Conservation (phyloP, 805 yeast species). For the Yarrowia bubula region DNA sequence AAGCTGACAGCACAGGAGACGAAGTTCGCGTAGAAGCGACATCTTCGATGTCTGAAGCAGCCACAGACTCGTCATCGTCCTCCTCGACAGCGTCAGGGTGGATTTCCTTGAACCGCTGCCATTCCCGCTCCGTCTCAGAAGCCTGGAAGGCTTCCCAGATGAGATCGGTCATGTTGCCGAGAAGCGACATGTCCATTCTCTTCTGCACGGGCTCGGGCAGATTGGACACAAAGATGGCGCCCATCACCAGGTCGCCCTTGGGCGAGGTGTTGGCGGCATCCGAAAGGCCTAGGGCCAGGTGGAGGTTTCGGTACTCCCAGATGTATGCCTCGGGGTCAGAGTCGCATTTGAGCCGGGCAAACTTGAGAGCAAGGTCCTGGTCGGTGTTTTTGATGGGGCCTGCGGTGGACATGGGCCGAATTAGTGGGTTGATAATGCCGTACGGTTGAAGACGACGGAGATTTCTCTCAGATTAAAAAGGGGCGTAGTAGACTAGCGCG, state of each 20-base stretch:
- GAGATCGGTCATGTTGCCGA: constrained; percentile 27
- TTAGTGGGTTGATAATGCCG: neutral
- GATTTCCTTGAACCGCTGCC: constrained; percentile 21
- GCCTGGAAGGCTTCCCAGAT: constrained; percentile 28
- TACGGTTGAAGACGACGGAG: constrained; percentile 12
- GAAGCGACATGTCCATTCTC: constrained; percentile 24
- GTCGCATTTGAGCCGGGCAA: constrained; percentile 26
- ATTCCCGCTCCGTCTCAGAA: constrained; percentile 20
- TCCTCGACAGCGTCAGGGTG: constrained; percentile 26
- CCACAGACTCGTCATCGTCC: constrained; percentile 25
- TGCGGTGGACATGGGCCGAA: neutral
- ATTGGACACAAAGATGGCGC: constrained; percentile 25
- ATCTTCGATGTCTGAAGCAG: constrained; percentile 12
- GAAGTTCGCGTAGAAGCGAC: neutral
- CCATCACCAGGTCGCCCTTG: constrained; percentile 23
- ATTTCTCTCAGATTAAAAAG: constrained; percentile 23
- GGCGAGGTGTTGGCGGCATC: constrained; percentile 27
- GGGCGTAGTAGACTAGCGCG: constrained; percentile 17
- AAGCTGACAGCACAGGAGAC: neutral
- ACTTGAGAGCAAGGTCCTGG: constrained; percentile 26
- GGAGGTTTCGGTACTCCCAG: constrained; percentile 27
- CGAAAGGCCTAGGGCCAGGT: constrained; percentile 25
- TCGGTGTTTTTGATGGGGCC: constrained; percentile 23
- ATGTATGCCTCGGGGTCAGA: constrained; percentile 26
- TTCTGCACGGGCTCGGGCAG: constrained; percentile 25